Conservation (phyloP, 179 eudicot genomes). For the Beta macrorhiza region DNA sequence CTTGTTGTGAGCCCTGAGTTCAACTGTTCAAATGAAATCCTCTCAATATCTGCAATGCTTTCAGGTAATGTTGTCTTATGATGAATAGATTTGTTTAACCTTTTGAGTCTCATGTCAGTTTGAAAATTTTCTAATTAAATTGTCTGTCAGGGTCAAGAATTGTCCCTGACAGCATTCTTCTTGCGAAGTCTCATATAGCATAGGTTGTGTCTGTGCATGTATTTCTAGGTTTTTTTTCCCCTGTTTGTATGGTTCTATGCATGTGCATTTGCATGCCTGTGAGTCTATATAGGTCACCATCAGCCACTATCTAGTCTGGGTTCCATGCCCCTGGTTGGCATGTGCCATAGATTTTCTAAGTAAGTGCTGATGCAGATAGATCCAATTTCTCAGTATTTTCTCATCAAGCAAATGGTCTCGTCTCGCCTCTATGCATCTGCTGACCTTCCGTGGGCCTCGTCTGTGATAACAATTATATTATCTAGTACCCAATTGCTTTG, state of each 20-base stretch:
- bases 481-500: slow-evolving; percentile 99
- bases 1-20: slow-evolving; percentile 87
- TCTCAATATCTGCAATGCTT: slow-evolving; percentile 93
- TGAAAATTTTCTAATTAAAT: background rate
- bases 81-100: background rate
- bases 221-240: slow-evolving; percentile 14
- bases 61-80: slow-evolving; percentile 54
- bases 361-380: slow-evolving; percentile 96
- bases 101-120: slow-evolving; percentile 17
- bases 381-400: slow-evolving; percentile 99
- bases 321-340: slow-evolving; percentile 76
- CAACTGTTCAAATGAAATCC: slow-evolving; percentile 91
- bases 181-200: slow-evolving; percentile 18
- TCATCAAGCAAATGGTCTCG: slow-evolving; percentile 93
- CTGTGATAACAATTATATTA: slow-evolving; percentile 95
- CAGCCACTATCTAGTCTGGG: slow-evolving; percentile 86
- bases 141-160: slow-evolving; percentile 25
- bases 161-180: slow-evolving; percentile 21
- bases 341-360: slow-evolving; percentile 74
- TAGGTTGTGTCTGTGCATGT: slow-evolving; percentile 27
- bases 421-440: slow-evolving; percentile 99
- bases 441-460: slow-evolving; percentile 98
- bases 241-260: slow-evolving; percentile 26
- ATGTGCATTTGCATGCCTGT: slow-evolving; percentile 33
- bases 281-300: slow-evolving; percentile 73